Percentiles rank a stretch among this genome's conserved stretches.
phyloP scores from a whole-genome alignment of 345 rosid species.

The Nephelium lappaceum region DNA sequence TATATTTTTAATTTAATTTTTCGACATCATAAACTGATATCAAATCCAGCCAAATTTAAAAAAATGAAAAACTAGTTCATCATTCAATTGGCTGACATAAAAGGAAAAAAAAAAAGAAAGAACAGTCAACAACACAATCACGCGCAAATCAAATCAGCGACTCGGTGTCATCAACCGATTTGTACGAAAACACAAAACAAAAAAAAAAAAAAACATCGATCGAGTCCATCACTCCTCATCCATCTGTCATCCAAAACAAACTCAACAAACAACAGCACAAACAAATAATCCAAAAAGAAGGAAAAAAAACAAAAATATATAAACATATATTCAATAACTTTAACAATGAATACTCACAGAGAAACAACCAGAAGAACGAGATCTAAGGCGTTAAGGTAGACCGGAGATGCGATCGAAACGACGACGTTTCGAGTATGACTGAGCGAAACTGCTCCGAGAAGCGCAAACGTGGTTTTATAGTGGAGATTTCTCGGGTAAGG shows the following conservation, averaged over 20 bases:
- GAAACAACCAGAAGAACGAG: slow-evolving; percentile 23
- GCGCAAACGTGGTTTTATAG: slow-evolving; percentile 3
- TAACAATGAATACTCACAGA: slow-evolving; percentile 16
- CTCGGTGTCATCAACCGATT: not conserved
- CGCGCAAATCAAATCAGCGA: not conserved
- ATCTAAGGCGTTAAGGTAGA: slow-evolving; percentile 24
- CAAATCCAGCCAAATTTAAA: not conserved
- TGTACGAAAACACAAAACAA: not conserved
- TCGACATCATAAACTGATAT: not conserved
- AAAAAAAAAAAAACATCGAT: too few relatives aligned
- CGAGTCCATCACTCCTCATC: not conserved
- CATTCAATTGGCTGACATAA: not conserved
- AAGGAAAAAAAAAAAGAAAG: not conserved
- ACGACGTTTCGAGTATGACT: slow-evolving; percentile 20
- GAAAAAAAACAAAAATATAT: not conserved
- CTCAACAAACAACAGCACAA: slow-evolving; percentile 6
- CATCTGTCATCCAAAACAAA: not conserved
- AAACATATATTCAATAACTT: not conserved
- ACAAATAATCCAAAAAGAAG: slow-evolving; percentile 5
- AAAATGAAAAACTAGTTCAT: not conserved
- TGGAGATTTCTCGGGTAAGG: not conserved
- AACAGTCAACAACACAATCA: slow-evolving; percentile 7
- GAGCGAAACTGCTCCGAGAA: slow-evolving; percentile 22
- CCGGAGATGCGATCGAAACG: slow-evolving; percentile 17
- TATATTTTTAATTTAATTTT: not conserved